Evolutionary conservation across 2,329 filamentous ascomycete species (phyloP), one percentile per base, ranked within the genome.

Genomic region (Coleophoma crateriformis): DNA sequence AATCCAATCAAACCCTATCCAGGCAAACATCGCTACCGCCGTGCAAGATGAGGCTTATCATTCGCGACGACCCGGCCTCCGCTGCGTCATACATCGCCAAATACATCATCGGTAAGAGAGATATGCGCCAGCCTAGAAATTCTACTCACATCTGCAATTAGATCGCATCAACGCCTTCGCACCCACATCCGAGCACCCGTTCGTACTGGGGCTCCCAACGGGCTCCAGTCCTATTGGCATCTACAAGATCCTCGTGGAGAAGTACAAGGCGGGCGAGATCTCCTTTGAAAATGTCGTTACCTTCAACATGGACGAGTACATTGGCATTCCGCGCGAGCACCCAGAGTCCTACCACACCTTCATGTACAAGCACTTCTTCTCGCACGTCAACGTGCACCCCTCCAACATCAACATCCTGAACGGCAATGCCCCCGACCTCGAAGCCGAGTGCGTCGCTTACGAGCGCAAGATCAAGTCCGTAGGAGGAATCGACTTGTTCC

Each of bases 281-380:
- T 92, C 88, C 1, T 95, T 95, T 67, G 84, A 85, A 63, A 81
- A 95, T 85, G 88, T 95, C 62, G 80, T 94, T 64, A 95, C 89
- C 22, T 95, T 95, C 76, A 94, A 94, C 70, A 94, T 94, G 89
- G 89, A 95, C 70, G 89, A 95, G 71, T 95, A 95, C 63, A 87
- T 94, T 57, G 87, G 86, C 50, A 79, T 95, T 54, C 85, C 88
- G 33, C 82, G 87, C 61, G 87, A 91, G 60, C 88, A 95, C 66
- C 84, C 88, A 12, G 84, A 94, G 67, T 90, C 85, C 61, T 95
- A 95, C 70, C 89, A 95, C 72, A 88, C 84, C 57, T 95, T 94
- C 74, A 94, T 95, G 89, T 95, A 90, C 79, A 88, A 87, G 70
- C 79, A 94, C 71, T 90, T 95, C 76, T 95, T 95, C 75, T 88